Evolutionary conservation across 2,329 filamentous ascomycete species (phyloP).

Genomic region (Escovopsis sp.): DNA sequence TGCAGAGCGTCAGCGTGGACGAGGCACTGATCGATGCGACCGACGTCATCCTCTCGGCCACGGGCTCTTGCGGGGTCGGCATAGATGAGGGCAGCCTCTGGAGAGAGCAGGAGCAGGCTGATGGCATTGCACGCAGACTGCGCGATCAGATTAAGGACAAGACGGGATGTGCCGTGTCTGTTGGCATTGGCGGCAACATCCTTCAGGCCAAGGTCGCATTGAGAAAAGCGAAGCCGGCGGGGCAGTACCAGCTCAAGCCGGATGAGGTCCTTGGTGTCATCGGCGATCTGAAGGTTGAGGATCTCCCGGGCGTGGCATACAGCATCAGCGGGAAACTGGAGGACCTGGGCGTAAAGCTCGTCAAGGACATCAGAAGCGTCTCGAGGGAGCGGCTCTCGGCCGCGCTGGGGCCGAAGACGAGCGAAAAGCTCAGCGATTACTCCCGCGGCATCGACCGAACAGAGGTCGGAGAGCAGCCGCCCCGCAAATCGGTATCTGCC

Average conservation of each 20-base stretch:
- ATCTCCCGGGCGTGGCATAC: conserved; percentile 82
- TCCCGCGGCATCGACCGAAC: conserved; percentile 72
- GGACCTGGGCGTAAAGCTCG: conserved; percentile 66
- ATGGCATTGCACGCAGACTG: conserved; percentile 50
- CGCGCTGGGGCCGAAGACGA: conserved; percentile 78
- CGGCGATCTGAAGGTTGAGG: conserved; percentile 60
- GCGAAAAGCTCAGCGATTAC: conserved; percentile 82
- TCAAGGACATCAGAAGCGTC: conserved; percentile 67
- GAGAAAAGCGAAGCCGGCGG: conserved; percentile 84
- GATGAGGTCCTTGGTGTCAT: conserved; percentile 67
- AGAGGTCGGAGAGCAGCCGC: conserved; percentile 73
- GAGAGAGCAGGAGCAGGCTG: conserved; percentile 65
- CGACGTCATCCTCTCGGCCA: conserved; percentile 47
- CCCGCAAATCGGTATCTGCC: conserved; percentile 88
- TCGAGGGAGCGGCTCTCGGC: conserved; percentile 62
- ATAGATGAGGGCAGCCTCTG: conserved; percentile 54
- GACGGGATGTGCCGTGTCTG: conserved; percentile 77
- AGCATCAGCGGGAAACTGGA: conserved; percentile 81
- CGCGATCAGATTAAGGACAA: conserved; percentile 55
- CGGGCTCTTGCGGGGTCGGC: conserved; percentile 49
- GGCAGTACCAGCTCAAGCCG: conserved; percentile 76
- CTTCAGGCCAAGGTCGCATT: conserved; percentile 82
- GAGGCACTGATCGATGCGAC: conserved; percentile 85
- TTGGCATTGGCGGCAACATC: conserved; percentile 86
- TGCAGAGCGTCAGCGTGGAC: conserved; percentile 95